Evolutionary conservation across 1,139 yeast species (phyloP).

Genomic region (Debaryomyces fabryi): DNA sequence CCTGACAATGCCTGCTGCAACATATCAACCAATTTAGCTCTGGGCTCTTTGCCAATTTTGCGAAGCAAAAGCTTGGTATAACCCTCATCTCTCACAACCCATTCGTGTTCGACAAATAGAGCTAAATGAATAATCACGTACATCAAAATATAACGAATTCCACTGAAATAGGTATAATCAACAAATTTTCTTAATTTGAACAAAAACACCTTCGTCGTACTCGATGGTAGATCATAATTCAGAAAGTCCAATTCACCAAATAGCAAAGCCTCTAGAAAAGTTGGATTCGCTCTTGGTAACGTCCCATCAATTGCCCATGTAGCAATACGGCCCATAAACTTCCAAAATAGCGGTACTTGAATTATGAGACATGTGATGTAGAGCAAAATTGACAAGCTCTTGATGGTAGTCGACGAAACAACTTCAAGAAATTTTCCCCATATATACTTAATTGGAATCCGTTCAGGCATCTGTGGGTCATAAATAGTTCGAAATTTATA

Average conservation of each 20-base stretch:
- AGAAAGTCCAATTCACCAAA: constrained; percentile 46
- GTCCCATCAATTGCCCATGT: constrained; percentile 59
- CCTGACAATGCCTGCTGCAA: constrained; percentile 34
- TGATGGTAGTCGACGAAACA: constrained; percentile 26
- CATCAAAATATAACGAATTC: constrained; percentile 40
- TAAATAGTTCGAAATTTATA: constrained; percentile 75
- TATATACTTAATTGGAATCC: constrained; percentile 57
- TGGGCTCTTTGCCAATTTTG: constrained; percentile 60
- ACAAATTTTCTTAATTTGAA: constrained; percentile 26
- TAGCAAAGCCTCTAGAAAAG: constrained; percentile 43
- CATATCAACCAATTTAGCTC: constrained; percentile 44
- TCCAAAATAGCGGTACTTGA: constrained; percentile 63
- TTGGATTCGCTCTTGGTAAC: constrained; percentile 41
- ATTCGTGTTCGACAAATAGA: constrained; percentile 63
- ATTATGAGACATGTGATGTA: constrained; percentile 45
- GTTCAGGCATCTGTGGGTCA: constrained; percentile 68
- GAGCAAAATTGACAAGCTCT: constrained; percentile 32
- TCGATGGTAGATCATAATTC: constrained; percentile 11
- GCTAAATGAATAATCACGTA: constrained; percentile 48
- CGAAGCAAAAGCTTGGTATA: constrained; percentile 56
- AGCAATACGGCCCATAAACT: constrained; percentile 50
- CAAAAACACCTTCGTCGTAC: constrained; percentile 9
- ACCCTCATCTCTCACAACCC: constrained; percentile 73
- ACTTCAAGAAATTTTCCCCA: constrained; percentile 39
- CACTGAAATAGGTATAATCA: constrained; percentile 43